Conservation (phyloP, 805 yeast genomes). For the Maudiozyma serrabonitensis region DNA sequence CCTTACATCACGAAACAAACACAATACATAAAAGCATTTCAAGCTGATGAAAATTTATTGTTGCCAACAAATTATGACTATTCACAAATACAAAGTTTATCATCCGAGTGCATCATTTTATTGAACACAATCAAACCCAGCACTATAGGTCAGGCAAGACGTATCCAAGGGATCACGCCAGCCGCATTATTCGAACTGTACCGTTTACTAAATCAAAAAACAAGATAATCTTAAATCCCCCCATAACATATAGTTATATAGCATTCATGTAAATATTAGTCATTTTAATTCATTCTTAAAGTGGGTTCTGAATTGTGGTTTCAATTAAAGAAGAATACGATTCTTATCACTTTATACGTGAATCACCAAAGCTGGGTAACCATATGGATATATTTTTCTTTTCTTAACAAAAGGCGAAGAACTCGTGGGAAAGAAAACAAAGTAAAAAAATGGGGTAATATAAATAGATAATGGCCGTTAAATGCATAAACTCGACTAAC, state of each 20-base stretch:
- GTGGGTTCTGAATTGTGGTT: no score
- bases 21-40: conserved; percentile 63
- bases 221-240: no score
- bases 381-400: neutral
- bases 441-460: neutral
- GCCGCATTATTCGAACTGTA: conserved; percentile 80
- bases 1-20: conserved; percentile 71
- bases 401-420: neutral
- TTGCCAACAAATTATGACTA: conserved; percentile 68
- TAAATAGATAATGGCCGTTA: neutral
- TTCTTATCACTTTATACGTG: neutral
- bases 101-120: conserved; percentile 61
- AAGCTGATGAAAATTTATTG: conserved; percentile 66
- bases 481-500: no score
- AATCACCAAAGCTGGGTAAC: neutral
- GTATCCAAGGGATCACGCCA: conserved; percentile 92
- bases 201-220: conserved; percentile 9
- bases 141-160: conserved; percentile 89
- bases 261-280: neutral
- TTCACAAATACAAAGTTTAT: conserved; percentile 47
- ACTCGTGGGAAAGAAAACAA: no score
- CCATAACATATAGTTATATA: no score
- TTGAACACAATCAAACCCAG: conserved; percentile 72
- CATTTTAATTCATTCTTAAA: no score
- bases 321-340: no score